Conservation (phyloP, 306 rosid species). For the barrel medic (Medicago truncatula) region MtrunA17r5.0-ANR NC_053046.1:13063001-13063500, state of each 20-base stretch:
- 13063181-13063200: slow-evolving; percentile 35
- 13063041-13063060: slow-evolving; percentile 14
- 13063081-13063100: slow-evolving; percentile 1
- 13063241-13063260: slow-evolving; percentile 51
- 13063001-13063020: slow-evolving; percentile 35
- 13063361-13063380: slow-evolving; percentile 27
- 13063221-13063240: slow-evolving; percentile 51
- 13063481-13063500: slow-evolving; percentile 33
- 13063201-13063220: slow-evolving; percentile 49
- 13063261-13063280: slow-evolving; percentile 36
- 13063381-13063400: slow-evolving; percentile 26
- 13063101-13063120: neutral
- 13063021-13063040: slow-evolving; percentile 3
- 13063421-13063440: neutral
- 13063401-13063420: slow-evolving; percentile 26
- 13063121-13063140: slow-evolving; percentile 44
- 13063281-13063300: slow-evolving; percentile 47
- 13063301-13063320: slow-evolving; percentile 40
- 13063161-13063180: slow-evolving; percentile 34
- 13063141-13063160: slow-evolving; percentile 36
- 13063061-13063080: slow-evolving; percentile 1
- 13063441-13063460: slow-evolving; percentile 16
- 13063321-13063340: slow-evolving; percentile 1
- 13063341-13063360: slow-evolving; percentile 37
- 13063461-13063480: slow-evolving; percentile 32